Evolutionary conservation across 148 eudicot species (phyloP), one percentile per base, ranked within the genome.

Genomic region (Oxyria digyna): DNA sequence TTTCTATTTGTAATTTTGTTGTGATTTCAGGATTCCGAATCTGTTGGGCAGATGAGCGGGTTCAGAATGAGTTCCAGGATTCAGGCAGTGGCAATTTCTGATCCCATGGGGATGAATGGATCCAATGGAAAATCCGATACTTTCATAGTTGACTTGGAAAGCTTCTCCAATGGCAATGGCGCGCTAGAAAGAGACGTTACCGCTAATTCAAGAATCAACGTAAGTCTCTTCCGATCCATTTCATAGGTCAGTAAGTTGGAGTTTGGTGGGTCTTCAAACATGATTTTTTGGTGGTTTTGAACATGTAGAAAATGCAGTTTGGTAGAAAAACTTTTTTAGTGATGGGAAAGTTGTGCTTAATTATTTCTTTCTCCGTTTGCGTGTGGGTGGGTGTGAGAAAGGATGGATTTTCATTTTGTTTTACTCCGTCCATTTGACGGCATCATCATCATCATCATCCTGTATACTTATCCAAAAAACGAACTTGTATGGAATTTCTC

Each of bases 81-180:
- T 41, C 77, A 72, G 75, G 80, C 73, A 73, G 74, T 72, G 8
- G 62, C 70, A 33, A 68, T 80, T 70, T 54, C 75, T 68, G 81
- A 88, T 73, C 73, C 78, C n/a, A n/a, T n/a, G 46, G 42, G 75
- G n/a, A 76, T 74, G 43, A 75, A 69, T 33, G 43, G 43, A 14
- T 63, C 57, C 24, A 78, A 66, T 20, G 62, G 62, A 40, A 75
- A 74, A 55, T 68, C 84, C 1, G 95, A 88, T 43, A 80, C 81
- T 77, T 88, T 82, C 72, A 62, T 80, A 14, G 83, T 91, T 14
- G 95, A 91, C 78, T 78, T 91, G 73, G 89, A 84, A 29, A 75
- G 80, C 29, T 78, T 85, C 18, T 78, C 87, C 40, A 81, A 77
- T 75, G 75, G 86, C 14, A 48, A 11, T n/a, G n/a, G n/a, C n/a